Percentiles rank a stretch among this genome's conserved stretches.
Conservation (phyloP, 2,329 filamentous ascomycete genomes). For the Phaeosphaeria sp. region DNA sequence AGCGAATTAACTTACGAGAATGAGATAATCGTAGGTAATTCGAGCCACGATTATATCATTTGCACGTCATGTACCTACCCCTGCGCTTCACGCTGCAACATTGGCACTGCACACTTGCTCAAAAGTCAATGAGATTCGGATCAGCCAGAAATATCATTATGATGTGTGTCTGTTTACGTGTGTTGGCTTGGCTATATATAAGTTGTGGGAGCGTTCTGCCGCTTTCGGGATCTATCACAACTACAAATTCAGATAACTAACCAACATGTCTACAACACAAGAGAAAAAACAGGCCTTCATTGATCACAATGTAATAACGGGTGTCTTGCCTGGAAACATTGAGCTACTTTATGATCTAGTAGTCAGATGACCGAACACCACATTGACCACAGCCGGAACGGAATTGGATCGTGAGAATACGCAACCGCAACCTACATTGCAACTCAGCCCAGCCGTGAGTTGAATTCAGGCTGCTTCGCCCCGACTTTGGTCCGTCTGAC, state of each 20-base stretch:
- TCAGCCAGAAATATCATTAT: background rate
- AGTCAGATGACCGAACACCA: slow-evolving; percentile 20
- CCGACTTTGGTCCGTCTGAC: background rate
- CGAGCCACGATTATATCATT: background rate
- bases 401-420: slow-evolving; percentile 23
- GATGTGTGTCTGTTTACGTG: slow-evolving; percentile 2
- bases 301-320: slow-evolving; percentile 25
- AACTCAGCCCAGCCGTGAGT: slow-evolving; percentile 17
- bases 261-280: slow-evolving; percentile 9
- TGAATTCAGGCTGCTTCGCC: background rate
- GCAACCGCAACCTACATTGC: slow-evolving; percentile 22
- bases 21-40: background rate
- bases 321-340: slow-evolving; percentile 18
- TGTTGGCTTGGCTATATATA: background rate
- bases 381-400: slow-evolving; percentile 17
- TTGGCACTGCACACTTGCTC: background rate
- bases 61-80: slow-evolving; percentile 1
- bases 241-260: background rate
- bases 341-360: slow-evolving; percentile 18
- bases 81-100: background rate
- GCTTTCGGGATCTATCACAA: background rate
- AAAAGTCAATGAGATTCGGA: background rate
- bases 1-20: background rate
- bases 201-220: background rate
- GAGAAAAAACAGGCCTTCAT: slow-evolving; percentile 9